These are phyloP conservation scores for Linum usitatissimum DNA, from an alignment of 345 rosid species.

Conservation along the genomic window DNA sequence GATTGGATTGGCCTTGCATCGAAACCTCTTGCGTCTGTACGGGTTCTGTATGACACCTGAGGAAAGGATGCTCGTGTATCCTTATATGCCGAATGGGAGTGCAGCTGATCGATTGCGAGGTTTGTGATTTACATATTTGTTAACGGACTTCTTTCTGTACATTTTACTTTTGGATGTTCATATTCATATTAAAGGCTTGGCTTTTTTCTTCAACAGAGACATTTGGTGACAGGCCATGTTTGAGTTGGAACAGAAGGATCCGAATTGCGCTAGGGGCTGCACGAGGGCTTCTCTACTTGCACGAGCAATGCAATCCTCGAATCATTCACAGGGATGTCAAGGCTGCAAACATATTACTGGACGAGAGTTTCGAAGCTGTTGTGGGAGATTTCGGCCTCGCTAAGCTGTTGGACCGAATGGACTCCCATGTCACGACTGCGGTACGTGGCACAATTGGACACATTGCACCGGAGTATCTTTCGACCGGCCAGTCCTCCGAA, in stretches of 20 bases:
- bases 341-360: constrained; percentile 89
- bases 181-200: neutral
- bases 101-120: constrained; percentile 91
- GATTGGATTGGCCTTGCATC: constrained; percentile 92
- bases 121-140: constrained; percentile 13
- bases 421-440: constrained; percentile 89
- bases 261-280: constrained; percentile 66
- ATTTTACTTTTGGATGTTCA: neutral
- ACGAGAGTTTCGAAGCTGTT: constrained; percentile 83
- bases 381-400: constrained; percentile 97
- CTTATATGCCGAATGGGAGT: constrained; percentile 94
- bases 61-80: constrained; percentile 88
- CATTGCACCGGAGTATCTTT: constrained; percentile 93
- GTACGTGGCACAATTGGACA: constrained; percentile 95
- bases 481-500: constrained; percentile 94
- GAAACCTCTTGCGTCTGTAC: constrained; percentile 71
- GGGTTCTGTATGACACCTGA: constrained; percentile 83
- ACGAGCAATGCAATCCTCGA: constrained; percentile 92
- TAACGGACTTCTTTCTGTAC: neutral
- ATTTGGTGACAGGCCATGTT: constrained; percentile 47
- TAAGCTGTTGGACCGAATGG: constrained; percentile 68
- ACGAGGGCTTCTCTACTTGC: constrained; percentile 87
- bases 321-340: constrained; percentile 93
- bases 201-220: constrained; percentile 27
- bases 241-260: constrained; percentile 80